Percentiles rank a stretch among this genome's conserved stretches.
Evolutionary conservation across 257 asterid genomes (phyloP).

Genomic region (Orobanche coerulescens): DNA sequence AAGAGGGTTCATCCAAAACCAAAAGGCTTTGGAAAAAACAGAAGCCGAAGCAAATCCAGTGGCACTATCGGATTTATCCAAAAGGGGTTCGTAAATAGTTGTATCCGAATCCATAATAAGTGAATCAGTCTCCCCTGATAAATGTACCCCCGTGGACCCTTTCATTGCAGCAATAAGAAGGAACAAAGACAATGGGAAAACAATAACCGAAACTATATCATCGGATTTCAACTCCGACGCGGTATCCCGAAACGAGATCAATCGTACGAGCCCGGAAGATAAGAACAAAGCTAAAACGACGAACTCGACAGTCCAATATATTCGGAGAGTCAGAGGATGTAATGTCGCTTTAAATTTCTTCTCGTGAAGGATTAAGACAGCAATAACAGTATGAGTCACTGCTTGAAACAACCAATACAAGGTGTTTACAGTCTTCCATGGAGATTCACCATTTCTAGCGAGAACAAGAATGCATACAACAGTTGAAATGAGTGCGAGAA

Average conservation of each 20-base stretch:
- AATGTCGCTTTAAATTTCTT: constrained; percentile 47
- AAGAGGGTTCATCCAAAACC: constrained; percentile 91
- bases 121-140: too few relatives aligned
- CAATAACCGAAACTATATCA: constrained; percentile 40
- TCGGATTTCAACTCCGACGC: constrained; percentile 36
- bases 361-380: constrained; percentile 49
- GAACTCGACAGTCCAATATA: constrained; percentile 52
- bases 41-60: constrained; percentile 79
- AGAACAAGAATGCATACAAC: constrained; percentile 40
- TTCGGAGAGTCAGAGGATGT: constrained; percentile 59
- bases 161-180: constrained; percentile 42
- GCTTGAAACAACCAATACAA: constrained; percentile 63
- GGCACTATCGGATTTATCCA: constrained; percentile 36
- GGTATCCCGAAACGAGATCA: constrained; percentile 34
- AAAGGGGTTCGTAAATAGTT: constrained; percentile 29
- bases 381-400: constrained; percentile 35
- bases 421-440: constrained; percentile 50
- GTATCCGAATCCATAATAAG: constrained; percentile 23
- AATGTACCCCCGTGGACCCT: constrained; percentile 83
- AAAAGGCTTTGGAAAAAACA: constrained; percentile 53
- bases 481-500: constrained; percentile 32
- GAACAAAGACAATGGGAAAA: constrained; percentile 37
- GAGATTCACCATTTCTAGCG: background rate
- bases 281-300: constrained; percentile 43
- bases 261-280: constrained; percentile 36